Evolutionary conservation across 78 protist species (phyloP), one percentile per base, ranked within the genome.

Genomic region (Anaeramoeba ignava): DNA sequence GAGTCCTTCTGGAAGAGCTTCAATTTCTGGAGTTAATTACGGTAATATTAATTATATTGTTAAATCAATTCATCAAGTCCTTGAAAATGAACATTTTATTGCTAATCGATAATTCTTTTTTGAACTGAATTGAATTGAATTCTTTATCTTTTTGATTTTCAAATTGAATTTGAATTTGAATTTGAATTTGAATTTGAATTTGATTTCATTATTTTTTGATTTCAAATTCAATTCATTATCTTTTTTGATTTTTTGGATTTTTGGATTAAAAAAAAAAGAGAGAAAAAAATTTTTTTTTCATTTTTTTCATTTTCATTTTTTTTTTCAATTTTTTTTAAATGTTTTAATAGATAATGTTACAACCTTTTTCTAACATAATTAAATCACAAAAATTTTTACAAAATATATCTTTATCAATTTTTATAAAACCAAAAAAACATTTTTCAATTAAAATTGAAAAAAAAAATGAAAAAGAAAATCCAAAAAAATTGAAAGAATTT

Each of bases 401-500:
- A 68, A 68, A 33, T 68, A 33, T n/a, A 33, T 68, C 31, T 68
- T 68, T 68, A 33, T 68, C 78, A n/a, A 33, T n/a, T 33, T 68
- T 68, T 33, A 33, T 68, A 68, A 33, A 68, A 33, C 41, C 78
- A 68, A n/a, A 33, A n/a, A 68, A 68, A n/a, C n/a, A 33, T 68
- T 33, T 33, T 33, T 68, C 41, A n/a, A 68, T 68, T 68, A 68
- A 33, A 33, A 33, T 68, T 68, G 41, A 68, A 33, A 33, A 33
- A 68, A 33, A n/a, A 68, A 68, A 68, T n/a, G 78, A 33, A 68
- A 33, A 68, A 33, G n/a, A 68, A 33, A 68, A 33, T 68, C 78
- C 41, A 68, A 68, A 68, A 33, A 68, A 33, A 33, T n/a, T 68
- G n/a, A 33, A 68, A n/a, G 94, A 94, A 33, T 93, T 86, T 78